A percentile compares a stretch with the other conserved stretches of the same genome.
phyloP scores from a whole-genome alignment of 2,329 filamentous ascomycete genomes.

The Plectosphaerella plurivora region DNA sequence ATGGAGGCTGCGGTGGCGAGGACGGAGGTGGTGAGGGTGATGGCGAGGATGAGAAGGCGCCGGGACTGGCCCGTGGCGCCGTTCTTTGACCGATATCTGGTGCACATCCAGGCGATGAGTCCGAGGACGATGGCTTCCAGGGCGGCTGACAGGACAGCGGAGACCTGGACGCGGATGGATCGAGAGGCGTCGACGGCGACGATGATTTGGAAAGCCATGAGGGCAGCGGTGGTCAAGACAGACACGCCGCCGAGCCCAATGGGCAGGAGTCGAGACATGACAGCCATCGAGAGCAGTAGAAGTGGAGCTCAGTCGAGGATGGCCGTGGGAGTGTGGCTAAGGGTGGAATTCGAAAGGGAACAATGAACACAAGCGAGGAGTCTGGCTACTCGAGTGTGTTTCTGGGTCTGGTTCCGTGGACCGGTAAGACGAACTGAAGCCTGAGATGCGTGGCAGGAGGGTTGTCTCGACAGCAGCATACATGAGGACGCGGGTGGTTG shows the following conservation, averaged over 20 bases:
- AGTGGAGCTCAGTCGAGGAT: slow-evolving; percentile 5
- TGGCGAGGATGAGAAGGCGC: slow-evolving; percentile 27
- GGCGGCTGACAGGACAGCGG: slow-evolving; percentile 31
- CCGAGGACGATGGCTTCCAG: slow-evolving; percentile 32
- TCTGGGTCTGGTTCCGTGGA: neutral
- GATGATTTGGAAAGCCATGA: slow-evolving; percentile 33
- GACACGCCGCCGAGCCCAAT: slow-evolving; percentile 30
- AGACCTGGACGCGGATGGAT: slow-evolving; percentile 24
- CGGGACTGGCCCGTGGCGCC: slow-evolving; percentile 10
- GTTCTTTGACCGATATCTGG: slow-evolving; percentile 17
- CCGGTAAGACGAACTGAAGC: neutral
- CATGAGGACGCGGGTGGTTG: neutral
- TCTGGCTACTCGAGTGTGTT: neutral
- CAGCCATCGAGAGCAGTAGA: slow-evolving; percentile 21
- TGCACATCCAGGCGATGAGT: slow-evolving; percentile 25
- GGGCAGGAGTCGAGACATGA: slow-evolving; percentile 25
- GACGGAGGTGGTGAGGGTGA: slow-evolving; percentile 33
- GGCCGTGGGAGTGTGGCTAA: neutral
- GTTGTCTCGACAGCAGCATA: neutral
- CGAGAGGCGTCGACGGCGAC: slow-evolving; percentile 26
- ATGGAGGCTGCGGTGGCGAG: slow-evolving; percentile 41
- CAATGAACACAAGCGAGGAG: neutral
- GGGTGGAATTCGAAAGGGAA: neutral
- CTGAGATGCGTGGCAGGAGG: neutral
- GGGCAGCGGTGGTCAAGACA: slow-evolving; percentile 30